Conservation (phyloP, 371 early-diverging fungal species). For the Mycotypha africana region DNA sequence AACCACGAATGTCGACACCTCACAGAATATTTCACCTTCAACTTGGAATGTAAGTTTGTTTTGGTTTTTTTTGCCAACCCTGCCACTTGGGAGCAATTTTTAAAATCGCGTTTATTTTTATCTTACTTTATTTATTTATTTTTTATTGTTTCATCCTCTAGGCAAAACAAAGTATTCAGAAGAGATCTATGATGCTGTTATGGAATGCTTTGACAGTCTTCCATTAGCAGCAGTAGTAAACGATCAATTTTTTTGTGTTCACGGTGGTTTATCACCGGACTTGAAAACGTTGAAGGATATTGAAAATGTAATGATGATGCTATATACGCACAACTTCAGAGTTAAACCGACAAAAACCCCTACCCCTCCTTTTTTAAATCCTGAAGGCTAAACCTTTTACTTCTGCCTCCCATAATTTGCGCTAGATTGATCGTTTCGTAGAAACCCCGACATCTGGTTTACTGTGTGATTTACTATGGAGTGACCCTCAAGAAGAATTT, state of each 20-base stretch:
- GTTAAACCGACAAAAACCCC: background rate
- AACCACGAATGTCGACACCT: slow-evolving; percentile 98
- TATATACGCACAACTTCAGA: too few species aligned
- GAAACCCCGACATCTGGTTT: slow-evolving; percentile 95
- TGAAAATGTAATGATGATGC: slow-evolving; percentile 47
- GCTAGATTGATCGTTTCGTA: slow-evolving; percentile 85
- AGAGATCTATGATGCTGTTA: slow-evolving; percentile 82
- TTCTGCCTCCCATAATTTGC: background rate
- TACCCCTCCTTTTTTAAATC: background rate
- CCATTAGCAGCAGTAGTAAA: slow-evolving; percentile 96
- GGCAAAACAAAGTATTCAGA: slow-evolving; percentile 92
- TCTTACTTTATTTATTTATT: too few species aligned
- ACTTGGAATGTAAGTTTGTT: slow-evolving; percentile 79
- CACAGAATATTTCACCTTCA: slow-evolving; percentile 98
- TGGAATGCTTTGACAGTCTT: slow-evolving; percentile 91
- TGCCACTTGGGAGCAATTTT: too few species aligned
- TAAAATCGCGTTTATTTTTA: background rate
- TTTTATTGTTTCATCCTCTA: too few species aligned
- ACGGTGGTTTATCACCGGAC: slow-evolving; percentile 98
- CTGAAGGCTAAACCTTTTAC: background rate
- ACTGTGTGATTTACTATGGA: slow-evolving; percentile 98
- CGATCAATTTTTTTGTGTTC: slow-evolving; percentile 96
- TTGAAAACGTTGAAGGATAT: slow-evolving; percentile 82
- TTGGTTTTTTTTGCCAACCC: background rate
- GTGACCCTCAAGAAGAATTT: slow-evolving; percentile 96